A percentile compares a stretch with the other conserved stretches of the same genome.
phyloP scores from a whole-genome alignment of 2,329 filamentous ascomycete genomes.

The Diaporthe helianthi region DNA sequence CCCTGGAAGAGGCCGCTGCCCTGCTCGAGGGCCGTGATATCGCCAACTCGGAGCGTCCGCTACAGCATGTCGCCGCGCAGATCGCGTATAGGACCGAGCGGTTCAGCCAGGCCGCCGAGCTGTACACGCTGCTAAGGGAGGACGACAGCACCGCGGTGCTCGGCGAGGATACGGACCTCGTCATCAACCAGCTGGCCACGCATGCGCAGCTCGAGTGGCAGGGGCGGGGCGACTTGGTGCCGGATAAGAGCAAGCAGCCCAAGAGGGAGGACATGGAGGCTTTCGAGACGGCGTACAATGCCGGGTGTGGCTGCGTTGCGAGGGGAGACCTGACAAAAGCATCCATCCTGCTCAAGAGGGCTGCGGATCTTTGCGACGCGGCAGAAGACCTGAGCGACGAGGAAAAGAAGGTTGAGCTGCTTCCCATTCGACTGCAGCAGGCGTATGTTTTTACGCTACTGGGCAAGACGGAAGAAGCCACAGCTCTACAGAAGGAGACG shows the following conservation, averaged over 20 bases:
- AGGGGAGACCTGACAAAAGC: conserved; percentile 71
- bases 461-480: conserved; percentile 71
- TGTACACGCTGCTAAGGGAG: conserved; percentile 67
- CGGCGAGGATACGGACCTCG: conserved; percentile 75
- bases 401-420: conserved; percentile 76
- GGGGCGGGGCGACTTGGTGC: conserved; percentile 58
- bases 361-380: conserved; percentile 74
- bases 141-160: conserved; percentile 50
- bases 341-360: conserved; percentile 71
- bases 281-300: conserved; percentile 85
- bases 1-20: conserved; percentile 67
- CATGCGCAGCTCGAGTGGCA: conserved; percentile 78
- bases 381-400: conserved; percentile 76
- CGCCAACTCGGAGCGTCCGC: conserved; percentile 39
- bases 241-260: conserved; percentile 61
- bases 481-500: conserved; percentile 67
- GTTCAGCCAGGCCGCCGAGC: conserved; percentile 69
- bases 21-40: conserved; percentile 43
- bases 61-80: conserved; percentile 67
- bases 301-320: conserved; percentile 76
- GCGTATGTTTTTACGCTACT: conserved; percentile 73
- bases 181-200: conserved; percentile 77
- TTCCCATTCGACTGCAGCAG: conserved; percentile 79
- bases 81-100: conserved; percentile 77
- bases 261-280: conserved; percentile 70